Percentiles rank a stretch among this genome's conserved stretches.
These are phyloP conservation scores for Thecaphora thlaspeos DNA, from an alignment of 1,284 basidiomycete genomes.

Conservation along the genomic window DNA sequence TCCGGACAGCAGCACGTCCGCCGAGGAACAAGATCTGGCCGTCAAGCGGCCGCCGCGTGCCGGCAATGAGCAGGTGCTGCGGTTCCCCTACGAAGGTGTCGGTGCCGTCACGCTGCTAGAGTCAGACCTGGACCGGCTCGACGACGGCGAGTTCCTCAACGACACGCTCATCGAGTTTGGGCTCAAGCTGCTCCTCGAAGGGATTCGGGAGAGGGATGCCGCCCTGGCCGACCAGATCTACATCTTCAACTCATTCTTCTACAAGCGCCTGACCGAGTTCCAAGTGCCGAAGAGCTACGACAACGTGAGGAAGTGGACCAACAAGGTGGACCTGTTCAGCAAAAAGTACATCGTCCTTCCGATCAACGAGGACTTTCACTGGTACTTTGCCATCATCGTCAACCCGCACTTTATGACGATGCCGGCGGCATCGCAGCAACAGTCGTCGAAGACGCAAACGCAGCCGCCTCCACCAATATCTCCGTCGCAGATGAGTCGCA, in stretches of 20 bases:
- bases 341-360: constrained; percentile 93
- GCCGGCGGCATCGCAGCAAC: not conserved
- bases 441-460: too few relatives aligned
- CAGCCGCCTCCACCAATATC: too few relatives aligned
- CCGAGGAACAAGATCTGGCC: too few relatives aligned
- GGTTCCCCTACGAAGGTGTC: constrained; percentile 38
- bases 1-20: too few relatives aligned
- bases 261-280: constrained; percentile 76
- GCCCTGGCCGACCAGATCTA: constrained; percentile 73
- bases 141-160: constrained; percentile 65
- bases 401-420: constrained; percentile 64
- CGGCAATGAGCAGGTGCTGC: constrained; percentile 17
- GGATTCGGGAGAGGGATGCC: constrained; percentile 60
- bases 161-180: constrained; percentile 95
- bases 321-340: constrained; percentile 77
- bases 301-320: constrained; percentile 90
- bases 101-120: constrained; percentile 36
- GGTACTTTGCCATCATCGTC: constrained; percentile 93
- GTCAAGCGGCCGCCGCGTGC: not conserved
- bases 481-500: too few relatives aligned
- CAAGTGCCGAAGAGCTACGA: constrained; percentile 66
- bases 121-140: constrained; percentile 37
- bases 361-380: constrained; percentile 94
- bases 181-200: constrained; percentile 68
- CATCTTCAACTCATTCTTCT: constrained; percentile 96